Base-by-base conservation (phyloP, 306 rosid species). In the Vachellia collinsii region DNA sequence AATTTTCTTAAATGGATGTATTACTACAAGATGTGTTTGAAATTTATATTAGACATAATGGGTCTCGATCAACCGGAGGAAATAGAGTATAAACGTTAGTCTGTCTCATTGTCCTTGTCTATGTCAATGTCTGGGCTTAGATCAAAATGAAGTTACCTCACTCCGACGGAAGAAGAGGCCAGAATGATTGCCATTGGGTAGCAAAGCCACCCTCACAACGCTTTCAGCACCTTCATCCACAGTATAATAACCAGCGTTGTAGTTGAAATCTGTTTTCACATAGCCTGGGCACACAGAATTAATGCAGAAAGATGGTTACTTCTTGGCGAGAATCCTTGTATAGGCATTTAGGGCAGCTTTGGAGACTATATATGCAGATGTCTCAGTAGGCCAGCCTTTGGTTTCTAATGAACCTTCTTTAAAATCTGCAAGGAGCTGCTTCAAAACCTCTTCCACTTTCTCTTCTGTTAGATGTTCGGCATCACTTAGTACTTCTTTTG, bases 151-250 rank as follows among this genome's bases (percentile, higher is more conserved):
- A 22, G 10, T 50, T 42, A 72, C 86, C 73, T 89, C 83, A 41
- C n/a, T 61, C 42, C 75, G 10, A 20, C 0, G 16, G 70, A 48
- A 42, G 12, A 85, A 89, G 56, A 62, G 83, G 8, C 88, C 85
- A 58, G 85, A 81, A 77, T 74, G 56, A 64, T 48, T 42, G 6
- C 80, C 83, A 14, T 12, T 7, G 56, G 80, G 86, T 9, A 85
- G 69, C 84, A 88, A 69, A 3, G 91, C 93, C 77, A 88, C 79
- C 77, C 82, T 88, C 68, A 86, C 92, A 19, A 50, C 50, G 44
- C 77, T 79, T 43, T 77, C 80, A 77, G 79, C 87, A 34, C 88
- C 87, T 74, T 87, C 90, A 43, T 85, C 88, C 34, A 54, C 77
- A 8, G 81, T 46, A 46, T 46, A 46, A 3, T 10, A 2, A 46